Percentiles rank a stretch among this genome's conserved stretches.
phyloP scores from a whole-genome alignment of 768 basidiomycete species.

The Suillus ampliporus region DNA sequence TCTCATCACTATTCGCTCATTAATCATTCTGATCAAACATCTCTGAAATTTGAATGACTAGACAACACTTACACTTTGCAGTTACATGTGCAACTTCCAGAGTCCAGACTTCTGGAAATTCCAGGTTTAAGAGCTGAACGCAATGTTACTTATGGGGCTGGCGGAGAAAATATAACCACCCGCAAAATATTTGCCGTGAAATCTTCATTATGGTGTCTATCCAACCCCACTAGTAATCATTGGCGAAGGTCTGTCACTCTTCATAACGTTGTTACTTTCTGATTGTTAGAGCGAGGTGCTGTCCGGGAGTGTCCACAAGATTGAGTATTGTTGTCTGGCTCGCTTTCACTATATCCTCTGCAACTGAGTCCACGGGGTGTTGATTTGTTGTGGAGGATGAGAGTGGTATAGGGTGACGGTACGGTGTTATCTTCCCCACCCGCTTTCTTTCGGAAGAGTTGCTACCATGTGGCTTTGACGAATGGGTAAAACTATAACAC shows the following conservation, averaged over 20 bases:
- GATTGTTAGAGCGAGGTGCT: conserved; percentile 81
- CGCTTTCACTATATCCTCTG: conserved; percentile 38
- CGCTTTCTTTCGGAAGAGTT: conserved; percentile 41
- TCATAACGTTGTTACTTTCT: conserved; percentile 55
- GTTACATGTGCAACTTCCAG: too few species aligned
- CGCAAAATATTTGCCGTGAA: background rate
- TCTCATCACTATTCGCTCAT: too few species aligned
- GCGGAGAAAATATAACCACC: background rate
- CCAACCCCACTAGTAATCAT: too few species aligned
- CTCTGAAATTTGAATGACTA: too few species aligned
- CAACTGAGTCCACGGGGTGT: conserved; percentile 60
- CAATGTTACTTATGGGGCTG: too few species aligned
- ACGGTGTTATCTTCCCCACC: conserved; percentile 77
- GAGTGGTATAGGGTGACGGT: conserved; percentile 48
- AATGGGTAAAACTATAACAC: conserved; percentile 82
- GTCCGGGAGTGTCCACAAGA: conserved; percentile 56
- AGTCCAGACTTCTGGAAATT: too few species aligned
- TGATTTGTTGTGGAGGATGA: conserved; percentile 50
- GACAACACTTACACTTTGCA: too few species aligned
- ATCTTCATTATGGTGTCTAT: background rate
- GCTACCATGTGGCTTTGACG: conserved; percentile 84
- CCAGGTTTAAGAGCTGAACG: background rate
- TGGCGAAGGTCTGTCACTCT: conserved; percentile 1
- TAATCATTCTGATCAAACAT: too few species aligned
- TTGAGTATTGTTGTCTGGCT: conserved; percentile 42